Evolutionary conservation across 768 basidiomycete genomes (phyloP), one percentile per base, ranked within the genome.

Genomic region (Mycena kentingensis): DNA sequence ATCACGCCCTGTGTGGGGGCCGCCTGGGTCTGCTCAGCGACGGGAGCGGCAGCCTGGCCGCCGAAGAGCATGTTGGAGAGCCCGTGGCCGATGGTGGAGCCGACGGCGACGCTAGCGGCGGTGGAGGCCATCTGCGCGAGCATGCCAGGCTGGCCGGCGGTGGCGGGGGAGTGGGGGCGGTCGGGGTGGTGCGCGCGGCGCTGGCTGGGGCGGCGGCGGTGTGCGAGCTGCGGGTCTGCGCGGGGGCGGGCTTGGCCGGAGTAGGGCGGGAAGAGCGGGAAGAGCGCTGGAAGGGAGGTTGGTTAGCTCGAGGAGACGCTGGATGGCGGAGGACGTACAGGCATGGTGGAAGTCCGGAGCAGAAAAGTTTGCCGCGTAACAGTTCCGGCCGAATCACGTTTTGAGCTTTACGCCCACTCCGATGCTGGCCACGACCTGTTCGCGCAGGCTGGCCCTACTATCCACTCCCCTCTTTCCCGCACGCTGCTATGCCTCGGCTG

Each of bases 21-120:
- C 1, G 65, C 34, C 5, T 69, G 68, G 52, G 71, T 73, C 65
- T 80, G 70, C 45, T 84, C 78, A 4, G 79, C 68, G 12, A 81
- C 76, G 21, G 75, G 77, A 15, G 81, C 77, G 7, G 78, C 67
- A 13, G 80, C 61, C 31, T 77, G 69, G 48, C 79, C 73, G 41
- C 93, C 93, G 61, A 94, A 96, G 54, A 95, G 82, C 90, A 94
- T 92, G 68, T 70, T 80, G 35, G 90, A 92, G 58, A 96, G 65
- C n/a, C 93, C 93, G 66, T 96, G 93, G 38, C 92, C 93, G 57
- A 96, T 82, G 50, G 85, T 86, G 7, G 90, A 93, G 22, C 93
- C 93, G 43, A 91, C 75, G 5, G 92, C 93, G 44, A 95, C 92
- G 51, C 89, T 90, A 55, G 92, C 93, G 24, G 92, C 93, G 5